phyloP scores from a whole-genome alignment of 139 green algal genomes.

The Chlorella vulgaris region DNA sequence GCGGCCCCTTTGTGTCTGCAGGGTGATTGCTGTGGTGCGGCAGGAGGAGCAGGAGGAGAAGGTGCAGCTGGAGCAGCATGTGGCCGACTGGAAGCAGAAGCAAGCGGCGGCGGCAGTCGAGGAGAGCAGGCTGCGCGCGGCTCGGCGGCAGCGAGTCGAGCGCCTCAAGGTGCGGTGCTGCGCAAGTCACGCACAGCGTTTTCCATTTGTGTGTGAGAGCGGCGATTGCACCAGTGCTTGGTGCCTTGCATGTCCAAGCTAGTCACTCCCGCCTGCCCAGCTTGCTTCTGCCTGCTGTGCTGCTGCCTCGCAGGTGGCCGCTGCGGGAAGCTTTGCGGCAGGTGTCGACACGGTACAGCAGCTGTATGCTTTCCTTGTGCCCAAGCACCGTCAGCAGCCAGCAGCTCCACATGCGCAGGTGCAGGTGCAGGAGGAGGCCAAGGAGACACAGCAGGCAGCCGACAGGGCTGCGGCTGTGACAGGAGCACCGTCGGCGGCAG shows the following conservation, averaged over 20 bases:
- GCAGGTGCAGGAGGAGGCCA: too few species aligned
- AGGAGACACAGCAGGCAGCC: background rate
- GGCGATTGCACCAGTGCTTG: too few species aligned
- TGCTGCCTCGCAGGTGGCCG: background rate
- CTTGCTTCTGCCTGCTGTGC: background rate
- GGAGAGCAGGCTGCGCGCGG: constrained; percentile 40
- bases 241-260: background rate
- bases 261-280: background rate
- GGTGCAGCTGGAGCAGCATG: background rate
- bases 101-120: constrained; percentile 49
- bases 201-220: too few species aligned
- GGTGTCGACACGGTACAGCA: background rate
- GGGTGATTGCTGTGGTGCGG: constrained; percentile 39
- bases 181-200: background rate
- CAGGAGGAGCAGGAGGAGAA: constrained; percentile 37
- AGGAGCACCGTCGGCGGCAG: background rate
- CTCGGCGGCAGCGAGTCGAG: constrained; percentile 47
- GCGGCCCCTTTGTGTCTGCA: background rate
- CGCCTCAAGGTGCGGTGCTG: constrained; percentile 55
- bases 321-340: background rate
- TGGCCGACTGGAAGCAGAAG: constrained; percentile 10
- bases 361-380: background rate
- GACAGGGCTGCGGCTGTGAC: background rate
- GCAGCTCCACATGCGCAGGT: background rate
- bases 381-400: background rate